phyloP scores from a whole-genome alignment of 129 eudicot genomes.

The Flaveria robusta region DNA sequence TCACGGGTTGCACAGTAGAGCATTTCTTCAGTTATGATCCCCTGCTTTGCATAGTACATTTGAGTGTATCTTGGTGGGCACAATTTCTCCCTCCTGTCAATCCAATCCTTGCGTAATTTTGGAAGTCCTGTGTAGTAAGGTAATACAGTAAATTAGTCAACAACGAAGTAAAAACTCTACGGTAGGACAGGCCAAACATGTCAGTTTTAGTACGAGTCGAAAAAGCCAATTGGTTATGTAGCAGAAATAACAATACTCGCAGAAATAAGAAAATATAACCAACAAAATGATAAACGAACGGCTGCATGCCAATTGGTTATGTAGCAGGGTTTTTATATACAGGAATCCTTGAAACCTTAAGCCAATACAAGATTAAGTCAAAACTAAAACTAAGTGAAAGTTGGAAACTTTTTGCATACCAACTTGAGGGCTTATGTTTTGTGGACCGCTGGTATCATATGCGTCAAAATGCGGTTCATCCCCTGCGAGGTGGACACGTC shows the following conservation, averaged over 20 bases:
- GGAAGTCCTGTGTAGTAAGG: constrained; percentile 60
- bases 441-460: constrained; percentile 98
- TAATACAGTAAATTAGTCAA: not conserved
- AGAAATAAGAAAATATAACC: not conserved
- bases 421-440: constrained; percentile 73
- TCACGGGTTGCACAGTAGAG: constrained; percentile 94
- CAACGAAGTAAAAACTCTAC: not conserved
- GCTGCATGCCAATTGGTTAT: no score
- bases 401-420: constrained; percentile 45
- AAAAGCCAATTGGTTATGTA: no score
- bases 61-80: constrained; percentile 87
- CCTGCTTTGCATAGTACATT: constrained; percentile 94
- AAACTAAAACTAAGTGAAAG: not conserved
- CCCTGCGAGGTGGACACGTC: constrained; percentile 87
- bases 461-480: constrained; percentile 97
- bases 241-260: no score
- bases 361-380: not conserved
- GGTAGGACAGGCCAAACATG: not conserved
- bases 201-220: not conserved
- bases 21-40: constrained; percentile 93
- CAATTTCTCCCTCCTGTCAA: constrained; percentile 68
- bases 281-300: not conserved
- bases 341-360: not conserved
- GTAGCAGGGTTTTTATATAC: no score
- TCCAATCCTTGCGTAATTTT: constrained; percentile 86